These are phyloP conservation scores for Wickerhamiella alocasiicola DNA, from an alignment of 805 yeast species.

Conservation along the genomic window DNA sequence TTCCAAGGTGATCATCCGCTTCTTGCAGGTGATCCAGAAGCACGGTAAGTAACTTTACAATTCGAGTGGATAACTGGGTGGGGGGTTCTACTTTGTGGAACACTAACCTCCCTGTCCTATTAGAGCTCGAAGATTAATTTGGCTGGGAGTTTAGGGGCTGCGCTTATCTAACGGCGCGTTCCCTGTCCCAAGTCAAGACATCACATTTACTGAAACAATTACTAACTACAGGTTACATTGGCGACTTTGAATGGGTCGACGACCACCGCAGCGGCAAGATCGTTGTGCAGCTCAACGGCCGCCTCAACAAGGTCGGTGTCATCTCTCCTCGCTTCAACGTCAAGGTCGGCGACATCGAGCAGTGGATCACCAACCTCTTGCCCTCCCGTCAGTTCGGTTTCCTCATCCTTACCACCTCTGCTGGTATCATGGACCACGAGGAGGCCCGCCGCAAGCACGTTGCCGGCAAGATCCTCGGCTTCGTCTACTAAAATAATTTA, in stretches of 20 bases:
- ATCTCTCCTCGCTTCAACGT: conserved; percentile 98
- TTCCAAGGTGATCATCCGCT: conserved; percentile 95
- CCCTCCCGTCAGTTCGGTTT: conserved; percentile 99
- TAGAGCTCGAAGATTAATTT: conserved; percentile 75
- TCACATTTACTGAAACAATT: not conserved
- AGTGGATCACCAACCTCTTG: conserved; percentile 95
- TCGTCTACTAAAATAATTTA: conserved; percentile 59
- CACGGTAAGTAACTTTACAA: conserved; percentile 52
- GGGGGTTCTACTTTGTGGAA: conserved; percentile 45
- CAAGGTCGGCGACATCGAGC: conserved; percentile 88
- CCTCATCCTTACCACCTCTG: conserved; percentile 96
- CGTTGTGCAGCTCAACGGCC: conserved; percentile 92
- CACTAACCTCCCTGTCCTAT: conserved; percentile 98
- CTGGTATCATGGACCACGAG: conserved; percentile 99
- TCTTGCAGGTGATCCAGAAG: conserved; percentile 92
- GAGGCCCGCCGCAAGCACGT: conserved; percentile 99
- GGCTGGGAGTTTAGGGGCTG: conserved; percentile 4
- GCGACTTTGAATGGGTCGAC: conserved; percentile 95
- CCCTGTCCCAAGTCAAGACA: conserved; percentile 7
- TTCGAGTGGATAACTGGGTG: conserved; percentile 98
- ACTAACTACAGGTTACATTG: conserved; percentile 58
- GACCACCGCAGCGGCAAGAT: conserved; percentile 99
- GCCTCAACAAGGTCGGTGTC: conserved; percentile 98
- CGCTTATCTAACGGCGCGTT: conserved; percentile 5
- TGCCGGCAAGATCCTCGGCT: conserved; percentile 96